Percentiles rank a stretch among this genome's conserved stretches.
Evolutionary conservation across 371 early-diverging fungal genomes (phyloP).

Genomic region (Synchytrium microbalum): DNA sequence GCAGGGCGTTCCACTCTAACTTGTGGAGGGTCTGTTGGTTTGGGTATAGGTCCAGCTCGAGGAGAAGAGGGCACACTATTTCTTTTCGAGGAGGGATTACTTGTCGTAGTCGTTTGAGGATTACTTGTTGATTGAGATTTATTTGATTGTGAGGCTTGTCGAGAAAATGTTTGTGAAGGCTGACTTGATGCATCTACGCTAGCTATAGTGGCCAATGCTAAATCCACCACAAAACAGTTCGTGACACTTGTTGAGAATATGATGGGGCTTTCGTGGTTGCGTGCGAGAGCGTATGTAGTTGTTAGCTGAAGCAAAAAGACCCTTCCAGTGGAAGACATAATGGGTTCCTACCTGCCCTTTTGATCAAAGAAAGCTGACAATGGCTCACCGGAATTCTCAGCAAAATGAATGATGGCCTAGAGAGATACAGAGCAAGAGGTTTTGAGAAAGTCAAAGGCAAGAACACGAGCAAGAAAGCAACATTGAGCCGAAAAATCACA

Average conservation of each 20-base stretch:
- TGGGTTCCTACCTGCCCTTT: slow-evolving; percentile 24
- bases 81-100: too few relatives aligned
- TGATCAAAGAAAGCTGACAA: slow-evolving; percentile 24
- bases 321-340: slow-evolving; percentile 11
- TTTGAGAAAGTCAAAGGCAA: neutral
- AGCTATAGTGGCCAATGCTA: slow-evolving; percentile 16
- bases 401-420: slow-evolving; percentile 27
- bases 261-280: slow-evolving; percentile 11
- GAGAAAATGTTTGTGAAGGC: too few relatives aligned
- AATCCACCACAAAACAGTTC: slow-evolving; percentile 15
- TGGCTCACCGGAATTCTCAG: slow-evolving; percentile 23
- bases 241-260: slow-evolving; percentile 13
- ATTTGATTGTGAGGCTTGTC: too few relatives aligned
- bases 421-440: neutral
- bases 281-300: slow-evolving; percentile 9
- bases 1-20: too few relatives aligned
- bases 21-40: too few relatives aligned
- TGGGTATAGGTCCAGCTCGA: too few relatives aligned
- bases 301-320: too few relatives aligned
- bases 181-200: too few relatives aligned
- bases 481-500: neutral
- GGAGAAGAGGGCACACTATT: too few relatives aligned
- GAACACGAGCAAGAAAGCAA: neutral
- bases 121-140: too few relatives aligned
- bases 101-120: too few relatives aligned